phyloP scores from a whole-genome alignment of 306 rosid genomes.

The Lathyrus sativus region DNA sequence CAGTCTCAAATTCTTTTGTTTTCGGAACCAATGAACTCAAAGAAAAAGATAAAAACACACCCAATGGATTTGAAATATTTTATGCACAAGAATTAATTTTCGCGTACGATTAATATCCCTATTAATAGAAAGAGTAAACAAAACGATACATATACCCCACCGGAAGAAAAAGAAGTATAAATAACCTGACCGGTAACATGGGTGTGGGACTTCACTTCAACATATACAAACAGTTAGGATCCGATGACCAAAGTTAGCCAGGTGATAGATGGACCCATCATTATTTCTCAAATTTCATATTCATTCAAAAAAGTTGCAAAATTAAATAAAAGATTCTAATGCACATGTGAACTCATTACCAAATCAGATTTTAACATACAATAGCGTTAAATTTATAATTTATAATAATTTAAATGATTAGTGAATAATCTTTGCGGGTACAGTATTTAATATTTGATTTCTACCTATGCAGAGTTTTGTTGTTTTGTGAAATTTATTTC shows the following conservation, averaged over 20 bases:
- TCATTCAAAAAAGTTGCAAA: neutral
- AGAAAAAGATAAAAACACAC: too few relatives aligned
- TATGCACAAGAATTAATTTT: neutral
- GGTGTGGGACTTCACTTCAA: slow-evolving; percentile 9
- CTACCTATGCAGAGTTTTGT: slow-evolving; percentile 15
- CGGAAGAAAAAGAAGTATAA: neutral
- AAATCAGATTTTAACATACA: neutral
- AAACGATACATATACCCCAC: slow-evolving; percentile 10
- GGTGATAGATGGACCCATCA: slow-evolving; percentile 17
- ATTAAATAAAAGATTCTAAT: neutral
- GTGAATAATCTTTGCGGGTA: too few relatives aligned
- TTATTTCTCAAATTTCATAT: neutral
- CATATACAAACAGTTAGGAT: slow-evolving; percentile 29
- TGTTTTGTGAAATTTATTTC: slow-evolving; percentile 25
- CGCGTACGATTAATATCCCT: neutral
- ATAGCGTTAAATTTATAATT: too few relatives aligned
- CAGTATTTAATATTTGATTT: too few relatives aligned
- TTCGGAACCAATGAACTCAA: too few relatives aligned
- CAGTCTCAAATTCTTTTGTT: too few relatives aligned
- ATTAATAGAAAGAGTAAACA: neutral
- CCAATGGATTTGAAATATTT: neutral
- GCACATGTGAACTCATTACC: slow-evolving; percentile 21
- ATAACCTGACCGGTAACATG: slow-evolving; percentile 24
- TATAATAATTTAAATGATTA: too few relatives aligned
- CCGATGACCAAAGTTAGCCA: slow-evolving; percentile 8